Evolutionary conservation across 108 stramenopile species (phyloP), one percentile per base, ranked within the genome.

Genomic region (Skeletonema grethae): DNA sequence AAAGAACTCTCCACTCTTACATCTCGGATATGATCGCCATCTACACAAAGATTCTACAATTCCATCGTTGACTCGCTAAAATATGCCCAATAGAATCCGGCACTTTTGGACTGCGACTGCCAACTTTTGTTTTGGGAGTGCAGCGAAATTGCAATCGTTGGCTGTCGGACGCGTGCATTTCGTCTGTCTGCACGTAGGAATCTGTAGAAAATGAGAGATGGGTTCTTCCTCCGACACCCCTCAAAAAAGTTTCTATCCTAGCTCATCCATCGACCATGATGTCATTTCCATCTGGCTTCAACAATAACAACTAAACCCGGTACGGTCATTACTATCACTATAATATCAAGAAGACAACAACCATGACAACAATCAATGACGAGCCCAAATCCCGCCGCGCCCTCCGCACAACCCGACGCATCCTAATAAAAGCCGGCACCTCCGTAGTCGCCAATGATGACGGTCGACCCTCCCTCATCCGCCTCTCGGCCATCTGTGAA

Each of bases 371-470:
- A 53, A 22, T 0, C 50, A 22, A 1, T 22, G 8, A 24, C 45
- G 79, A 80, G 71, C 74, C 77, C 8, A 50, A 76, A 59, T 70
- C 75, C 11, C 71, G 93, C 28, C 65, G 77, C 16, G 83, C 86
- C 30, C 84, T 95, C 7, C 88, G 90, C 41, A 77, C 61, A 32
- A 84, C 90, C 43, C 87, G 87, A 12, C 90, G 92, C 31, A 82
- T 96, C 20, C 84, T 91, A 39, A 73, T 96, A 58, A 96, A 97
- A 60, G 92, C 94, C 15, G 97, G 95, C 1, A 97, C 97, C 28
- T 89, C 90, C 25, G 90, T 94, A 16, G 94, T 97, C 7, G 88
- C 94, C n/a, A 93, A 95, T 67, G 88, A 90, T 58, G 75, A 93
- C 72, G 97, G 97, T 10, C 84, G 87, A 35, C 95, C 95, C 7